Percentiles rank a stretch among this genome's conserved stretches.
phyloP scores from a whole-genome alignment of 202 grass and related monocot species.

The Schoenoplectus tabernaemontani region DNA sequence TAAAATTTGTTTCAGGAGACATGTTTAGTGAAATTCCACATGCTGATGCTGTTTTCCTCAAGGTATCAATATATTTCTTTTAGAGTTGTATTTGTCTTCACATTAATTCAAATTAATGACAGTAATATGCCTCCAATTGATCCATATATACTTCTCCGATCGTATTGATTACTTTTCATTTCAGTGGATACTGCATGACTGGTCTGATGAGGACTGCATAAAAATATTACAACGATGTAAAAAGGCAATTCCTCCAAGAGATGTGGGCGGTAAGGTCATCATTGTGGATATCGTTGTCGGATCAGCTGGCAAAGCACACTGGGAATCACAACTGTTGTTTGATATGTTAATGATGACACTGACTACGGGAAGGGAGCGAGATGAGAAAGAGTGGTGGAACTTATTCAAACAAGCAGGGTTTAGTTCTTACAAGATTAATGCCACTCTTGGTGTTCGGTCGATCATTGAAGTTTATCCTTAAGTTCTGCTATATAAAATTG shows the following conservation, averaged over 20 bases:
- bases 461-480: conserved; percentile 27
- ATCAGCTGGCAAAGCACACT: neutral
- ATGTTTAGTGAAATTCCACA: conserved; percentile 17
- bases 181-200: conserved; percentile 53
- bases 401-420: conserved; percentile 24
- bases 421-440: conserved; percentile 13
- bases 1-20: conserved; percentile 17
- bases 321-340: neutral
- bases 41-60: conserved; percentile 12
- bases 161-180: neutral
- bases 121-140: neutral
- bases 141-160: no score
- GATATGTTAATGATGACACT: conserved; percentile 1
- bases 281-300: conserved; percentile 25
- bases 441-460: conserved; percentile 4
- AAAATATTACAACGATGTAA: conserved; percentile 35
- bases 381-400: conserved; percentile 20
- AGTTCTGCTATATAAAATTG: no score
- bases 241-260: conserved; percentile 42
- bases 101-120: neutral
- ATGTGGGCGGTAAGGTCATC: conserved; percentile 33
- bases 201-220: conserved; percentile 39
- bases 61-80: neutral
- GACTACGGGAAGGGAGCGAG: conserved; percentile 2
- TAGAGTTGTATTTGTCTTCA: neutral